Conservation (phyloP, 352 stramenopile genomes). For the Globisporangium emineosum region DNA sequence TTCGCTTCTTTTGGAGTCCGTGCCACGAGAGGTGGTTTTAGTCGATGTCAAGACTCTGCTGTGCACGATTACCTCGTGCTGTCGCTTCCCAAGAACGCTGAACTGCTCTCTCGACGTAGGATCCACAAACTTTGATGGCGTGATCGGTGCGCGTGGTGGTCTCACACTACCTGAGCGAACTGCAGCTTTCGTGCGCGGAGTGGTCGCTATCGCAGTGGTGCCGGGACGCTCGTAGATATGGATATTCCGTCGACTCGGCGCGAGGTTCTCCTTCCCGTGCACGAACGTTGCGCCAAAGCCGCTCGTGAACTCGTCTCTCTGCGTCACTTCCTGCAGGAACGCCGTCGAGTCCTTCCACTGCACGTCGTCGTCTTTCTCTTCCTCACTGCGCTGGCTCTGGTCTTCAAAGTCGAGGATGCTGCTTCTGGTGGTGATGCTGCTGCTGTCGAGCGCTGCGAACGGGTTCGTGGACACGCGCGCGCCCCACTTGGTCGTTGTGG, state of each 20-base stretch:
- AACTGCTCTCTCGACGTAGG: constrained; percentile 9
- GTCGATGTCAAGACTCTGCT: neutral
- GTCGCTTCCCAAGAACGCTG: constrained; percentile 21
- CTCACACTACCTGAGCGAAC: constrained; percentile 2
- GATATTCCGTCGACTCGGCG: constrained; percentile 16
- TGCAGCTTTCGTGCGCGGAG: constrained; percentile 1
- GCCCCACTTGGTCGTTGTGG: constrained; percentile 26
- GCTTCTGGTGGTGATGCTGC: neutral
- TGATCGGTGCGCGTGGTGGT: constrained; percentile 14
- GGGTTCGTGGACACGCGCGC: constrained; percentile 24
- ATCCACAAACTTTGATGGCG: constrained; percentile 4
- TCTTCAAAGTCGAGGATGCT: constrained; percentile 15
- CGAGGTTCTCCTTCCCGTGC: constrained; percentile 24
- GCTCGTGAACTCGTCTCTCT: constrained; percentile 4
- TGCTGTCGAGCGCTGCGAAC: constrained; percentile 14
- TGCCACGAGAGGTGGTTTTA: neutral
- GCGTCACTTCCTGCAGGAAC: constrained; percentile 14
- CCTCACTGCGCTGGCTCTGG: constrained; percentile 4
- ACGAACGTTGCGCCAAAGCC: neutral
- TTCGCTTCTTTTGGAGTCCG: neutral
- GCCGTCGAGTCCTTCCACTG: constrained; percentile 18
- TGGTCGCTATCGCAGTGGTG: neutral
- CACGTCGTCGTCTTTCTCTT: constrained; percentile 16
- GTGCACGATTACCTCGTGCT: neutral
- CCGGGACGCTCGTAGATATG: constrained; percentile 14